Base-by-base conservation (phyloP, 257 asterid species). In the Salvia splendens region DNA sequence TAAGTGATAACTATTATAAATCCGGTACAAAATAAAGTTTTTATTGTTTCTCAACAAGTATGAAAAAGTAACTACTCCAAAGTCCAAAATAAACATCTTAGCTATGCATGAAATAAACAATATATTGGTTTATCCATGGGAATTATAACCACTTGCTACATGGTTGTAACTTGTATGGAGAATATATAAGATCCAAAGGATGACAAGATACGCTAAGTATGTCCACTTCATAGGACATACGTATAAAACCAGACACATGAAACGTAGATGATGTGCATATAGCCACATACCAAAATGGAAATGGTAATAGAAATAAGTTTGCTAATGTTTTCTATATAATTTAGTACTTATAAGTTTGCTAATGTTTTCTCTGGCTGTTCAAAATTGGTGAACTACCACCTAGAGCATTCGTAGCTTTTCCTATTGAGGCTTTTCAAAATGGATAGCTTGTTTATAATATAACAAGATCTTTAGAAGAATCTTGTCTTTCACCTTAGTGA, bases 121-220 rank as follows among this genome's bases (percentile, higher is more conserved):
- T 5, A 28, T 20, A 11, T 38, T 38, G 38, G 38, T 33, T 33
- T 33, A 33, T 5, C 6, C 5, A 33, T 33, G 6, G 38, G 5
- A 33, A 33, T 33, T 33, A 33, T 36, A 17, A 32, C 57, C 49
- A 40, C 53, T 56, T 40, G 47, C 33, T 35, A 51, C 36, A 41
- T 46, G 60, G 67, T 6, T 36, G 30, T 24, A 24, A 24, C 30
- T 24, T 24, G 33, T 36, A 45, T 72, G 51, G 36, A 64, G 55
- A 20, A 30, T 16, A 30, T 0, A 14, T 33, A 24, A 24, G 55
- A 43, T 10, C 11, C n/a, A 55, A 33, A 33, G 6, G 38, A 33
- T 33, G 38, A 5, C 38, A 33, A 33, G 38, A 33, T 33, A 33
- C 1, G 38, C 38, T 3, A 33, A 33, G 38, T 3, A 33, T 33